phyloP scores from a whole-genome alignment of 306 rosid genomes.

The Rosa lucieae region DNA sequence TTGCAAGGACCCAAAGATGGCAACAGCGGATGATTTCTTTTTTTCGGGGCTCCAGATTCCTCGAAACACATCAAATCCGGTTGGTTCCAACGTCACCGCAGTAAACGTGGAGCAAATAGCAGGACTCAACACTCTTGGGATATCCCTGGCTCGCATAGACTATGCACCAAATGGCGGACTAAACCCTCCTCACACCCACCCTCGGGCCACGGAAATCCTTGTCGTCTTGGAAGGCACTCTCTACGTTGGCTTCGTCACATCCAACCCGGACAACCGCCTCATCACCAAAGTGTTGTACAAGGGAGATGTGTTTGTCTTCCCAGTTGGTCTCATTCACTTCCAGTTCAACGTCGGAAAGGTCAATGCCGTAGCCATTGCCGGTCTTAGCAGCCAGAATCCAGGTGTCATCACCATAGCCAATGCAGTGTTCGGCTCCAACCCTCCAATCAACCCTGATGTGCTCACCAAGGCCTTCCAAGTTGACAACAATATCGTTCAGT shows the following conservation, averaged over 20 bases:
- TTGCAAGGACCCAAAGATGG: slow-evolving; percentile 6
- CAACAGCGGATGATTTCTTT: neutral
- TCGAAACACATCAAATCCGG: neutral
- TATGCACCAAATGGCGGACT: slow-evolving; percentile 2
- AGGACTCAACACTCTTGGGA: slow-evolving; percentile 15
- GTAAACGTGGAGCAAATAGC: neutral
- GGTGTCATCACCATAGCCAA: slow-evolving; percentile 16
- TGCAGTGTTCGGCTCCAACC: neutral
- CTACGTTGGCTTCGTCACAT: slow-evolving; percentile 19
- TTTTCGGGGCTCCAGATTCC: neutral
- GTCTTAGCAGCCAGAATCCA: slow-evolving; percentile 1
- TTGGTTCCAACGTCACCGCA: neutral
- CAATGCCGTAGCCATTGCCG: neutral
- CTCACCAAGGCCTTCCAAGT: slow-evolving; percentile 7
- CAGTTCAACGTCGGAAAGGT: neutral
- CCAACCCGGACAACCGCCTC: neutral
- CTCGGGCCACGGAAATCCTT: neutral
- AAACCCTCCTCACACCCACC: slow-evolving; percentile 17
- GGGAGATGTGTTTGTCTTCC: slow-evolving; percentile 4
- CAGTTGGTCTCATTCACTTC: slow-evolving; percentile 11
- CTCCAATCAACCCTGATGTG: slow-evolving; percentile 4
- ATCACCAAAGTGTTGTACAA: no score
- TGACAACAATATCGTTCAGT: neutral
- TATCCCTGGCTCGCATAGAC: slow-evolving; percentile 1
- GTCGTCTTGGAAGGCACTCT: neutral